Percentiles rank a stretch among this genome's conserved stretches.
phyloP scores from a whole-genome alignment of 306 rosid genomes.

The Chamaecrista fasciculata region DNA sequence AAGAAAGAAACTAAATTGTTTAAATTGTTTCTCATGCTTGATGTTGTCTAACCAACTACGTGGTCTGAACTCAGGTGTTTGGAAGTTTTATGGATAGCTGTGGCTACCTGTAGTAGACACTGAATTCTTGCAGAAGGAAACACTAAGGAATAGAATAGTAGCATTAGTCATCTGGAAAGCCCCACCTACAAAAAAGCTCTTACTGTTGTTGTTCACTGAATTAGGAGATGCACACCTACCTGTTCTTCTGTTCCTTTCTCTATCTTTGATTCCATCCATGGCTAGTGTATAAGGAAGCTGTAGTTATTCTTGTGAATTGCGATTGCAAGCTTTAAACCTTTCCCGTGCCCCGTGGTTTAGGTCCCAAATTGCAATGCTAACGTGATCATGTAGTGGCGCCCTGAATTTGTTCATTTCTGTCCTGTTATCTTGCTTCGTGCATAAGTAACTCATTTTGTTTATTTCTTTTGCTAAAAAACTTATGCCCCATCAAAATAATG shows the following conservation, averaged over 20 bases:
- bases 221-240: not conserved
- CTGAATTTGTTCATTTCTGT: not conserved
- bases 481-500: not conserved
- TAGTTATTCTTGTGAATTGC: not conserved
- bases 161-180: not conserved
- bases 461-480: not conserved
- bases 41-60: not conserved
- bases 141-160: not conserved
- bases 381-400: not conserved
- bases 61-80: not conserved
- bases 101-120: not conserved
- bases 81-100: not conserved
- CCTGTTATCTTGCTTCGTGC: not conserved
- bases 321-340: not conserved
- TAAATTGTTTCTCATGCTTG: conserved; percentile 22
- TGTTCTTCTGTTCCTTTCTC: not conserved
- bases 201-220: not conserved
- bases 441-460: not conserved
- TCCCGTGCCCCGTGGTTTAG: not conserved
- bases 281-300: not conserved
- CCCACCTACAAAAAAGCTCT: not conserved
- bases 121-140: not conserved
- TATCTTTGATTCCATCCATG: not conserved
- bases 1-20: conserved; percentile 8
- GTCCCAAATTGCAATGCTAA: not conserved